Evolutionary conservation across 1,284 basidiomycete genomes (phyloP).

Genomic region (Gymnopus androsaceus): DNA sequence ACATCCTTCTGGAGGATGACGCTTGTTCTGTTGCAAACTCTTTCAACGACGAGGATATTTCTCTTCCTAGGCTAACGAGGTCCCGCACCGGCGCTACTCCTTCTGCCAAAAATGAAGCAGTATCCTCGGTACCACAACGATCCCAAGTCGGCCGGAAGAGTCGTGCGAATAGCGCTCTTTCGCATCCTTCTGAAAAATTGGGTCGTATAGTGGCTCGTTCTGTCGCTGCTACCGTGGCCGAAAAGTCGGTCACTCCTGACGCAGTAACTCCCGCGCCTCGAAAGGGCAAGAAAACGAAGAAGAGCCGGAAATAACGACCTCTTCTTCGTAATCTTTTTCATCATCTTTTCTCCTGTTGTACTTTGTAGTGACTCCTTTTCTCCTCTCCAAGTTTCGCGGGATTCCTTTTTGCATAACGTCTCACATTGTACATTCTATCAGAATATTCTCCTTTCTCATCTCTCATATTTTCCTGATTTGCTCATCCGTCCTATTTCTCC

Average conservation of each 20-base stretch:
- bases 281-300: slow-evolving; percentile 1
- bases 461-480: neutral
- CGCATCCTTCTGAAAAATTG: neutral
- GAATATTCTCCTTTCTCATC: neutral
- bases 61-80: neutral
- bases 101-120: neutral
- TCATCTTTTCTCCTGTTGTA: slow-evolving; percentile 18
- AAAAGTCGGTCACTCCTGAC: neutral
- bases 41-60: neutral
- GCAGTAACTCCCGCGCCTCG: neutral
- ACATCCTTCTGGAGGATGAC: neutral
- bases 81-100: neutral
- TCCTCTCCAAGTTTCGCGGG: neutral
- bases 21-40: neutral
- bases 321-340: slow-evolving; percentile 5
- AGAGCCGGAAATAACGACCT: neutral
- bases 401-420: neutral
- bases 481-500: neutral
- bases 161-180: neutral
- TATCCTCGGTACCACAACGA: neutral
- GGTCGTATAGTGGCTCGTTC: neutral
- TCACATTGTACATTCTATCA: neutral
- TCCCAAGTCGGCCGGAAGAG: neutral
- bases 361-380: slow-evolving; percentile 15
- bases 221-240: neutral